Percentiles rank a stretch among this genome's conserved stretches.
These are phyloP conservation scores for Chimonanthus praecox DNA, from an alignment of 164 flowering plant genomes.

Conservation along the genomic window DNA sequence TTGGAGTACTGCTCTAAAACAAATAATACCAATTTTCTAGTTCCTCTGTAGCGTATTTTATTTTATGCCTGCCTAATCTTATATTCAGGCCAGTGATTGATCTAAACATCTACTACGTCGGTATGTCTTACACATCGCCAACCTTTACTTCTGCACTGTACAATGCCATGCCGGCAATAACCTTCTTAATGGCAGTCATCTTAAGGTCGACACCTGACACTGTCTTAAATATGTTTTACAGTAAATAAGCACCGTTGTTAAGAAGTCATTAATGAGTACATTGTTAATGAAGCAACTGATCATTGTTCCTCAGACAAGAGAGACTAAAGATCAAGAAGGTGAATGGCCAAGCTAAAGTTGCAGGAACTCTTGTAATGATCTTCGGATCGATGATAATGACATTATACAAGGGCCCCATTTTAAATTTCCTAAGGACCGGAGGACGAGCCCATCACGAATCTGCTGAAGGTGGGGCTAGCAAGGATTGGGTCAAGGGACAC, in stretches of 20 bases:
- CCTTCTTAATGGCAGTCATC: conserved; percentile 74
- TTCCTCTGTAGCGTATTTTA: not conserved
- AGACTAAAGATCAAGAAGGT: conserved; percentile 48
- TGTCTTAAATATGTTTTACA: not conserved
- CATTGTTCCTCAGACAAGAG: conserved; percentile 49
- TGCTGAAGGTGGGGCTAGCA: not conserved
- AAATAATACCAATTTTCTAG: not conserved
- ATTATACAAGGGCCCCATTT: conserved; percentile 74
- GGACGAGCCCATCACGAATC: conserved; percentile 20
- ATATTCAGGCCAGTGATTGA: conserved; percentile 75
- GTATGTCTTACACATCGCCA: conserved; percentile 72
- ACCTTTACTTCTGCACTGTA: conserved; percentile 62
- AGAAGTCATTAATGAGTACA: too few species aligned
- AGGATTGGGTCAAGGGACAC: conserved; percentile 48
- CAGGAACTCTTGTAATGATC: conserved; percentile 61
- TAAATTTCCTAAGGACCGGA: conserved; percentile 30
- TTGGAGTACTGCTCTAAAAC: conserved; percentile 54
- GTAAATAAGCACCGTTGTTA: too few species aligned
- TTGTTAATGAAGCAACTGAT: not conserved
- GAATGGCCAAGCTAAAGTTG: conserved; percentile 58
- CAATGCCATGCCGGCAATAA: conserved; percentile 78
- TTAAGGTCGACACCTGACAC: conserved; percentile 45
- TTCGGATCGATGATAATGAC: conserved; percentile 89
- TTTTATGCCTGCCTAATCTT: not conserved
- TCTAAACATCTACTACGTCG: conserved; percentile 73